Evolutionary conservation across 345 rosid species (phyloP), one percentile per base, ranked within the genome.

Genomic region (Bretschneidera sinensis): DNA sequence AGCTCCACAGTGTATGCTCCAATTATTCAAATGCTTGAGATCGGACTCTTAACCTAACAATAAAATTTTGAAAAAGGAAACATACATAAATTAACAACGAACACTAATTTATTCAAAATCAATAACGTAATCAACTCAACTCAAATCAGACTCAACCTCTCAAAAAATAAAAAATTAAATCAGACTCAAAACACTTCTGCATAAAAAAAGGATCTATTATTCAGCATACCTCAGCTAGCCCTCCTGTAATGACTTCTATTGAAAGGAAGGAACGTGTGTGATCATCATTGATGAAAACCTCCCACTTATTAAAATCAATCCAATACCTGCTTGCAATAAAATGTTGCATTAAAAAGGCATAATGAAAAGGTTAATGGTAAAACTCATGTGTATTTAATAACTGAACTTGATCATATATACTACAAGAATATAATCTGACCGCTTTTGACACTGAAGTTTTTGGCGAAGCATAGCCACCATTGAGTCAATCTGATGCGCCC

Each of bases 221-320:
- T 9, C 22, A 65, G 1, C 56, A 60, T 73, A 87, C 97, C 97
- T 94, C 95, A 2, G 78, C 59, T 57, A 87, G 74, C 48, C 97
- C 99, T 72, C 87, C 87, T 0, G 74, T 54, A n/a, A 74, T 23
- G 59, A 88, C 79, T 75, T 90, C 97, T 20, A 90, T 25, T 17
- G 94, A 83, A 61, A 89, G 88, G 64, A 89, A 94, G 24, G 89
- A 54, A 60, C 95, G 85, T 13, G 85, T 80, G 49, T 43, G 64
- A n/a, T 94, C 92, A 68, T 90, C 96, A 54, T 92, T 89, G 45
- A 87, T 77, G 39, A 92, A 89, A 69, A 81, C 85, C 75, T 81
- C 85, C 98, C 97, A 92, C 67, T 77, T 80, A 48, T 62, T 87
- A 54, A 89, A 92, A 72, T 89, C 94, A n/a, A 92, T 82, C 85